These are phyloP conservation scores for Sporormia fimetaria DNA, from an alignment of 495 filamentous ascomycete genomes.

Conservation along the genomic window DNA sequence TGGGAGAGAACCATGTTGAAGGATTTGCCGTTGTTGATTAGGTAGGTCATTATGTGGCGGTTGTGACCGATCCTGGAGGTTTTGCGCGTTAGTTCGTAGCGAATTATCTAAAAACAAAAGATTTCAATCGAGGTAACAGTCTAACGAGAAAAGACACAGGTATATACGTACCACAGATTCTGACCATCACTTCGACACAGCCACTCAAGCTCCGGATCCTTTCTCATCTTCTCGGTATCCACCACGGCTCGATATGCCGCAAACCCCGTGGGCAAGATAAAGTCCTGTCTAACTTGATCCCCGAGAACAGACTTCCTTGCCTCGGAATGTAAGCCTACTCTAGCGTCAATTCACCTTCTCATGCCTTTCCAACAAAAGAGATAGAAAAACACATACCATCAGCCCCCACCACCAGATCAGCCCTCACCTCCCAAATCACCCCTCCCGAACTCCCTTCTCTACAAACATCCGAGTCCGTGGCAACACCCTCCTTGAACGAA, in stretches of 20 bases:
- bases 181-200: slow-evolving; percentile 33
- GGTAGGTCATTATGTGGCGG: slow-evolving; percentile 24
- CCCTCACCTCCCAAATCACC: slow-evolving; percentile 19
- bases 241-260: slow-evolving; percentile 38
- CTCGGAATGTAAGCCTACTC: slow-evolving; percentile 31
- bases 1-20: slow-evolving; percentile 29
- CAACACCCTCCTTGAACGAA: no score
- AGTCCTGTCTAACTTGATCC: no score
- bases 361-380: not conserved
- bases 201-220: slow-evolving; percentile 34
- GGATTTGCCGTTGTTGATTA: slow-evolving; percentile 15
- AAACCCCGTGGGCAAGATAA: no score
- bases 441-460: slow-evolving; percentile 22
- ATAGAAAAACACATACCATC: slow-evolving; percentile 30
- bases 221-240: slow-evolving; percentile 33
- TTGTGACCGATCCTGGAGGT: slow-evolving; percentile 16
- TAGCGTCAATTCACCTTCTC: not conserved
- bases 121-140: no score
- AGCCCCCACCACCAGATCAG: slow-evolving; percentile 38
- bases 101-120: no score
- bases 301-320: slow-evolving; percentile 29
- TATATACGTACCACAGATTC: slow-evolving; percentile 34
- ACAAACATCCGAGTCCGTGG: no score
- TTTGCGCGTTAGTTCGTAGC: no score
- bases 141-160: no score